phyloP scores from a whole-genome alignment of 768 basidiomycete genomes.

The Auricularia sp. region DNA sequence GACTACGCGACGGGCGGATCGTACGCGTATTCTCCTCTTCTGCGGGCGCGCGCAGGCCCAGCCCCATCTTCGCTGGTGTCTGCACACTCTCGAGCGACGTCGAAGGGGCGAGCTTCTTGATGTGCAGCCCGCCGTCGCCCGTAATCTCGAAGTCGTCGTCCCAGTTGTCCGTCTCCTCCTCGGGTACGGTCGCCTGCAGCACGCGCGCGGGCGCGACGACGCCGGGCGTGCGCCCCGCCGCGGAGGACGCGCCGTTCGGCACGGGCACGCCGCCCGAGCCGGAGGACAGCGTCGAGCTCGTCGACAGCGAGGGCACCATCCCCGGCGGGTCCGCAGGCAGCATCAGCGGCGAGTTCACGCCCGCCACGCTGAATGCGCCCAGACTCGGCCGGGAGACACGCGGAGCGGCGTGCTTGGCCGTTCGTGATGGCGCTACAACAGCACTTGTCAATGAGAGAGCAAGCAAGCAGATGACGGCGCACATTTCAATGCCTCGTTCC shows the following conservation, averaged over 20 bases:
- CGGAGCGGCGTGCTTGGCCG: constrained; percentile 6
- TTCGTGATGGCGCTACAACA: not conserved
- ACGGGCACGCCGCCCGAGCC: not conserved
- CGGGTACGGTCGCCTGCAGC: constrained; percentile 59
- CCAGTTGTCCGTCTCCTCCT: constrained; percentile 93
- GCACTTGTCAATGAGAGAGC: no score
- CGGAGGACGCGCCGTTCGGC: not conserved
- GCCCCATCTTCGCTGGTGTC: no score
- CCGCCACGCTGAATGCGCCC: not conserved
- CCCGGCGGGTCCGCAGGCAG: not conserved
- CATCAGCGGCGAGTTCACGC: not conserved
- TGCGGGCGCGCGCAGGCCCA: not conserved
- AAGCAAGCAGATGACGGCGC: constrained; percentile 30
- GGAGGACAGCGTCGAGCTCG: not conserved
- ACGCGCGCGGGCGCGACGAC: constrained; percentile 16
- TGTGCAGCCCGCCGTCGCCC: not conserved
- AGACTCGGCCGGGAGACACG: constrained; percentile 10
- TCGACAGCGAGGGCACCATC: not conserved
- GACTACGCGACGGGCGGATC: constrained; percentile 67
- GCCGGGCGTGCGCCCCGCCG: not conserved
- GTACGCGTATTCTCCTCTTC: constrained; percentile 70
- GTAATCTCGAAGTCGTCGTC: constrained; percentile 83
- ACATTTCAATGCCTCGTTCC: constrained; percentile 92
- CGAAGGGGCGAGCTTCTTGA: not conserved
- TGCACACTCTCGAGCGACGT: not conserved